Evolutionary conservation across 2,329 filamentous ascomycete genomes (phyloP), one percentile per base, ranked within the genome.

Genomic region (Grosmannia penicillata): DNA sequence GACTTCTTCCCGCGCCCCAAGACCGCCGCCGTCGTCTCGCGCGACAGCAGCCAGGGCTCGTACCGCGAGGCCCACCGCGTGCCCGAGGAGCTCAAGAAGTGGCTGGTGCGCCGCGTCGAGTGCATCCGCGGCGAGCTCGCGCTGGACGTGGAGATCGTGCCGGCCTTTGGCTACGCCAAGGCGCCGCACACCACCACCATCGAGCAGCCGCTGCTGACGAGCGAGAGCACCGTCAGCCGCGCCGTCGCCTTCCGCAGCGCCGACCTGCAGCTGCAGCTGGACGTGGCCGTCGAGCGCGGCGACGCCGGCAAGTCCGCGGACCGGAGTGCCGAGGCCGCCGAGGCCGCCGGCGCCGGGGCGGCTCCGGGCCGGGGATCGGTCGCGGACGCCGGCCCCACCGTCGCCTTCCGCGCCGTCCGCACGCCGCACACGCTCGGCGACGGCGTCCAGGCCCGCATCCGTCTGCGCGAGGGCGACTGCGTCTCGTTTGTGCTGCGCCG

Each of bases 1-100:
- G 81, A 86, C 53, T 86, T 84, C 58, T 84, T 86, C 47, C 80
- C 80, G 0, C 68, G 81, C 1, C 78, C 79, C 10, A 75, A 72
- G 50, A 72, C 66, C 36, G 66, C 67, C 24, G 60, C 61, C 29
- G 66, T 75, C 22, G 55, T 73, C 15, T 58, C 61, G 37, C 63
- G 63, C 47, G 56, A 56, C 7, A 56, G 57, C 43, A 66, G 58
- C 47, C 65, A 66, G 53, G 69, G 57, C 48, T 62, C 67, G 7
- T 75, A 63, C 37, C 64, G 70, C 8, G 70, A 75, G 50, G 62
- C 65, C 4, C 62, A 58, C 26, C 60, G 52, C 30, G 69, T 75
- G 11, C 68, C 69, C 43, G 68, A 73, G 45, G 72, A 75, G 52
- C 61, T 84, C 44, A 81, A 80, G 60, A 72, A 71, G 52, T 81